Percentiles rank a stretch among this genome's conserved stretches.
Conservation (phyloP, 2,329 filamentous ascomycete species). For the Alternaria alternata region DNA sequence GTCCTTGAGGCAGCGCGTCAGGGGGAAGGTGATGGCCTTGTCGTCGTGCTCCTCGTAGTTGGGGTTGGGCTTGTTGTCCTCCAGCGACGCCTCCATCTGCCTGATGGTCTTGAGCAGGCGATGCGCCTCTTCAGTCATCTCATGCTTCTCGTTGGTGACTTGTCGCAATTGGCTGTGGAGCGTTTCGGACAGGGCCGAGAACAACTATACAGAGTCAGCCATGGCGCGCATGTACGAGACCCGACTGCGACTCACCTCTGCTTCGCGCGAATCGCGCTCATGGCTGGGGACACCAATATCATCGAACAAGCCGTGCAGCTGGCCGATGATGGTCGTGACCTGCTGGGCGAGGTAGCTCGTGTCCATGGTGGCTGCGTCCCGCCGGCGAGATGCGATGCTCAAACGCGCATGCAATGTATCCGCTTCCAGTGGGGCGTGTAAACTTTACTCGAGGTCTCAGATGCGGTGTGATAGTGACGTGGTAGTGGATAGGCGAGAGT, state of each 20-base stretch:
- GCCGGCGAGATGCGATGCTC: conserved; percentile 39
- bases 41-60: conserved; percentile 73
- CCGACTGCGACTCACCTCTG: conserved; percentile 70
- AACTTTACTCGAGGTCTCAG: conserved; percentile 4
- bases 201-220: conserved; percentile 68
- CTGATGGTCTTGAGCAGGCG: conserved; percentile 83
- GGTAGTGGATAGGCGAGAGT: conserved; percentile 7
- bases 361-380: conserved; percentile 69
- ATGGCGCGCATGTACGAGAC: not conserved
- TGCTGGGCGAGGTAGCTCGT: conserved; percentile 92
- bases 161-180: conserved; percentile 87
- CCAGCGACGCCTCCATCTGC: conserved; percentile 92
- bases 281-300: conserved; percentile 95
- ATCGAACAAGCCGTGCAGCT: conserved; percentile 94
- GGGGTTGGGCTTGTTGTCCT: conserved; percentile 73
- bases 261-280: conserved; percentile 88
- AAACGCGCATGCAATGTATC: conserved; percentile 45
- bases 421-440: conserved; percentile 12
- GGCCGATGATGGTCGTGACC: conserved; percentile 91
- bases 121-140: conserved; percentile 88
- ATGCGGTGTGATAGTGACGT: conserved; percentile 12
- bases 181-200: conserved; percentile 88
- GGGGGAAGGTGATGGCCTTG: conserved; percentile 80
- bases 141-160: conserved; percentile 87
- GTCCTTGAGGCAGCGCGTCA: conserved; percentile 78